Evolutionary conservation across 164 flowering plant species (phyloP).

Genomic region (grape (Vitis vinifera)): ASM3070453v1 NC_081815.1:1868001-1868500

Average conservation of each 20-base stretch:
- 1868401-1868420: no score
- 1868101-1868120: constrained; percentile 74
- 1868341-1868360: background rate
- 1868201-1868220: constrained; percentile 80
- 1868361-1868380: no score
- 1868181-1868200: constrained; percentile 74
- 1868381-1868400: no score
- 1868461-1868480: no score
- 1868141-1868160: constrained; percentile 67
- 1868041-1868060: constrained; percentile 65
- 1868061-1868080: constrained; percentile 61
- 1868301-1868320: no score
- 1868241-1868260: constrained; percentile 45
- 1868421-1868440: no score
- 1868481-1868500: no score
- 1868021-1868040: constrained; percentile 62
- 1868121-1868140: constrained; percentile 66
- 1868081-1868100: constrained; percentile 89
- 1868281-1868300: no score
- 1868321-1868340: no score
- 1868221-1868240: constrained; percentile 97
- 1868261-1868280: background rate
- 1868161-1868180: constrained; percentile 62
- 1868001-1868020: constrained; percentile 65
- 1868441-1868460: no score